phyloP scores from a whole-genome alignment of 352 stramenopile species.

The Pythium dissotocum region DNA sequence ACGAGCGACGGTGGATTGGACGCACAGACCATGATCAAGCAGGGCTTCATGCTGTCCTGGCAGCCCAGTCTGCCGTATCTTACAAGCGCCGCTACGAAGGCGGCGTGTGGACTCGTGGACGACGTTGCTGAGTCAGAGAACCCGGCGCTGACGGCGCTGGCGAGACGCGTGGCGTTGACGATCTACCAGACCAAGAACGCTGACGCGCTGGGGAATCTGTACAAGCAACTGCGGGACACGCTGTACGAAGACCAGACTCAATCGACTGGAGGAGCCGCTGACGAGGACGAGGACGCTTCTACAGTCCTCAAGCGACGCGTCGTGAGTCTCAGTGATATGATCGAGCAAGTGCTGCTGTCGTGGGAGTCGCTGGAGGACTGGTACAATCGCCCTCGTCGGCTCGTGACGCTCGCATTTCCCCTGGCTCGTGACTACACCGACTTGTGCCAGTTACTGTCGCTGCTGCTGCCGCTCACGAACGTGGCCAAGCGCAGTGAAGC shows the following conservation, averaged over 20 bases:
- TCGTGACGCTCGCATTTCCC: background rate
- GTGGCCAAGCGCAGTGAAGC: conserved; percentile 2
- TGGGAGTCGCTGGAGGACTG: conserved; percentile 10
- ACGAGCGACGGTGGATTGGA: conserved; percentile 26
- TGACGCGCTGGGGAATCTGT: conserved; percentile 11
- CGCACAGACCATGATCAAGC: conserved; percentile 24
- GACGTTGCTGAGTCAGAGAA: conserved; percentile 17
- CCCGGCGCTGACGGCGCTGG: conserved; percentile 23
- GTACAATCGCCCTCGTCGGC: background rate
- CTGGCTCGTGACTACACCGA: background rate
- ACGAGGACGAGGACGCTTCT: background rate
- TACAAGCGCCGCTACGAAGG: conserved; percentile 28
- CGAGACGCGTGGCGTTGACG: conserved; percentile 17
- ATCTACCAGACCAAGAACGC: conserved; percentile 24
- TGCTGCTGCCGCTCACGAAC: conserved; percentile 10
- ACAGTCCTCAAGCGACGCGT: background rate
- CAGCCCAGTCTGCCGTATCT: conserved; percentile 28
- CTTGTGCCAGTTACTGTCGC: conserved; percentile 6
- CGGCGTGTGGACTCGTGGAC: conserved; percentile 27
- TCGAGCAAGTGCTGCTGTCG: conserved; percentile 4
- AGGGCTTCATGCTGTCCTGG: conserved; percentile 25
- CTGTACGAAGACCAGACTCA: background rate
- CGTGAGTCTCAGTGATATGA: conserved; percentile 8
- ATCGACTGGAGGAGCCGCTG: background rate
- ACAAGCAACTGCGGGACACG: background rate